Percentiles rank a stretch among this genome's conserved stretches.
These are phyloP conservation scores for Fusarium oxysporum DNA, from an alignment of 2,329 filamentous ascomycete species.

Conservation along the genomic window DNA sequence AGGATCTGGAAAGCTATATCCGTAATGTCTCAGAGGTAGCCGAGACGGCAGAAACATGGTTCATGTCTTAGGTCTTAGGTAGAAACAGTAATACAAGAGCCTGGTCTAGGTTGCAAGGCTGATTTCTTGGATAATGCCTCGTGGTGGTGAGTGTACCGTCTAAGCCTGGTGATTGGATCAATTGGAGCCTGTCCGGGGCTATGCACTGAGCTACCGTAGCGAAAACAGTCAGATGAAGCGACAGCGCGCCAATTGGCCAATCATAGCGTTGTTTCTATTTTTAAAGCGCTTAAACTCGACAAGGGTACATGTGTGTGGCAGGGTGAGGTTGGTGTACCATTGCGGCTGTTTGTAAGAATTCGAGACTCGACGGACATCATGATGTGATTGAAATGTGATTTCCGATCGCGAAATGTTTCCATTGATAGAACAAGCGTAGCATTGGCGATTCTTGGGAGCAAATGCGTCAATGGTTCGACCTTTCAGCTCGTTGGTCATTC, in stretches of 20 bases:
- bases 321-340: constrained; percentile 16
- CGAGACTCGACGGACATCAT: constrained; percentile 8
- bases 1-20: constrained; percentile 21
- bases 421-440: background rate
- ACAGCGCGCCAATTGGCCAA: constrained; percentile 42
- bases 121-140: constrained; percentile 36
- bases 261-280: constrained; percentile 34
- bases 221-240: constrained; percentile 35
- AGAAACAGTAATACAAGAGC: constrained; percentile 1
- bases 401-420: background rate
- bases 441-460: background rate
- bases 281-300: constrained; percentile 43
- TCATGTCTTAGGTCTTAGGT: constrained; percentile 11
- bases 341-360: constrained; percentile 25
- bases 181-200: constrained; percentile 28
- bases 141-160: constrained; percentile 22
- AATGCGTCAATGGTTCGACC: background rate
- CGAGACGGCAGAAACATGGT: constrained; percentile 29
- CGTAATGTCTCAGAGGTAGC: constrained; percentile 31
- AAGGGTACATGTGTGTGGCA: constrained; percentile 19
- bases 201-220: constrained; percentile 32
- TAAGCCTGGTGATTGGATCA: constrained; percentile 25
- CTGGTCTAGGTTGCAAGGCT: constrained; percentile 36
- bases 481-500: background rate
- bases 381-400: constrained; percentile 18